These are phyloP conservation scores for Lotus japonicus DNA, from an alignment of 306 rosid genomes.

Conservation along the genomic window DNA sequence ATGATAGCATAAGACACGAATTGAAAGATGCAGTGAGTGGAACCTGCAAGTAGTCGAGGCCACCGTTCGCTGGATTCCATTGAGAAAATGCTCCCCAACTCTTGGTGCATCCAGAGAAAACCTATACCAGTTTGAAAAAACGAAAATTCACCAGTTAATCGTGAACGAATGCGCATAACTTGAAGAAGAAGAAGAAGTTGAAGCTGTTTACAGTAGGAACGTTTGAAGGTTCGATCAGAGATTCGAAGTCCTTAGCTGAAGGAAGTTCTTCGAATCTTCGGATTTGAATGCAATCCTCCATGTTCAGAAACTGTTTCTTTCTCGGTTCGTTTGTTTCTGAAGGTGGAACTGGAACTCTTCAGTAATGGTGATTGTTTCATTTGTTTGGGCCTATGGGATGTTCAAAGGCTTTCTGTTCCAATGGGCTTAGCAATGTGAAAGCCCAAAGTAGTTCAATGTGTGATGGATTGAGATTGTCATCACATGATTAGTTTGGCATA, in stretches of 20 bases:
- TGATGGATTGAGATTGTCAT: too few relatives aligned
- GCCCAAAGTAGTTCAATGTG: too few relatives aligned
- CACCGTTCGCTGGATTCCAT: conserved; percentile 72
- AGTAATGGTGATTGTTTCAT: not conserved
- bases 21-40: not conserved
- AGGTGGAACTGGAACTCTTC: not conserved
- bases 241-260: conserved; percentile 31
- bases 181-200: not conserved
- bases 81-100: conserved; percentile 56
- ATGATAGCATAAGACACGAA: not conserved
- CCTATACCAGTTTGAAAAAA: conserved; percentile 28
- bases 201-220: conserved; percentile 33
- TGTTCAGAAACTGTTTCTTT: not conserved
- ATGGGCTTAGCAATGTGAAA: too few relatives aligned
- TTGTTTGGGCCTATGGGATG: too few relatives aligned
- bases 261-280: conserved; percentile 46
- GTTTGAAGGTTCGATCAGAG: conserved; percentile 24
- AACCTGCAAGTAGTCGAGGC: conserved; percentile 84
- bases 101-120: conserved; percentile 54
- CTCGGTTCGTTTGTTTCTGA: not conserved
- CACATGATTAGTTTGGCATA: too few relatives aligned
- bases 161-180: not conserved
- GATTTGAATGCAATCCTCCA: conserved; percentile 43
- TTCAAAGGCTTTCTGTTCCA: too few relatives aligned
- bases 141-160: not conserved